Percentiles rank a stretch among this genome's conserved stretches.
Evolutionary conservation across 169 alveolate species (phyloP).

Genomic region (Neospora caninum): DNA sequence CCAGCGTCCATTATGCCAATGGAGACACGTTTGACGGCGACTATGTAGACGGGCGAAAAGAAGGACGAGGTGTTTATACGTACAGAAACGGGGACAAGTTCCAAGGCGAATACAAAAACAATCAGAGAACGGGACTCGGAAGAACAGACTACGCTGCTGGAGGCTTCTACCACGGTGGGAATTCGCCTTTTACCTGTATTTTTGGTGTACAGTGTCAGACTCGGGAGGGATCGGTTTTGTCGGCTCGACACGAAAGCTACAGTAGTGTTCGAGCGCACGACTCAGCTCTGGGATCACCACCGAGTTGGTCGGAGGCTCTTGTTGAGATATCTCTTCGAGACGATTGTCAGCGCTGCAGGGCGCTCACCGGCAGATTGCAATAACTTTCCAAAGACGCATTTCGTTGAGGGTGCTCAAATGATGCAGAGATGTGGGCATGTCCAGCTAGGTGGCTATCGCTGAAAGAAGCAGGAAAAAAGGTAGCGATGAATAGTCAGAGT

Average conservation of each 20-base stretch:
- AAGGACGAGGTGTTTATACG: constrained; percentile 91
- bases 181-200: background rate
- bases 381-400: no score
- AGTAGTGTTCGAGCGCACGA: background rate
- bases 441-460: no score
- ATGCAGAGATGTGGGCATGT: no score
- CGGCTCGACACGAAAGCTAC: background rate
- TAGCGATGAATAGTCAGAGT: no score
- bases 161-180: constrained; percentile 72
- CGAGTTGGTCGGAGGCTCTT: background rate
- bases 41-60: constrained; percentile 89
- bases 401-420: no score
- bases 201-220: background rate
- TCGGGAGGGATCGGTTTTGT: background rate
- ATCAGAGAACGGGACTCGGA: constrained; percentile 92
- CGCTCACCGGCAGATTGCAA: no score
- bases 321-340: no score
- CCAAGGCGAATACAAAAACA: constrained; percentile 91
- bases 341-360: no score
- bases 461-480: no score
- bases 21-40: constrained; percentile 88
- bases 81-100: constrained; percentile 91
- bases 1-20: constrained; percentile 78
- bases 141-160: constrained; percentile 75
- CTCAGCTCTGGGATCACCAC: background rate